Conservation (phyloP, 805 yeast species). For the Myxozyma kluyveri region DNA sequence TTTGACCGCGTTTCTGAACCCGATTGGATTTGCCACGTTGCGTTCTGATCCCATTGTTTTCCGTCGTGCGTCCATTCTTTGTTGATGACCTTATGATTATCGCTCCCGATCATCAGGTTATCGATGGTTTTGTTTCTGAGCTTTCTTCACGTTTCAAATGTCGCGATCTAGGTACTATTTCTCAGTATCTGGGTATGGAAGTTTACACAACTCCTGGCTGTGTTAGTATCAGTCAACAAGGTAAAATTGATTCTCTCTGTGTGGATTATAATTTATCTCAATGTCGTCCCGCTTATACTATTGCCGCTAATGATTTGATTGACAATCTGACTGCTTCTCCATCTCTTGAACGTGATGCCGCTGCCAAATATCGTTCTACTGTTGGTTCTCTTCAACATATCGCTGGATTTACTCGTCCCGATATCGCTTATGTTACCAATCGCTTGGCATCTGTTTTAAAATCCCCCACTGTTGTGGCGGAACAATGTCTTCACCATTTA, state of each 20-base stretch:
- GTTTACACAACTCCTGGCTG: background rate
- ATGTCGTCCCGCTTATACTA: conserved; percentile 1
- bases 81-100: background rate
- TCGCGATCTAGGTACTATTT: conserved; percentile 1
- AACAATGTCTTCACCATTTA: no score
- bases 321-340: conserved; percentile 1
- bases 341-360: background rate
- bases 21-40: background rate
- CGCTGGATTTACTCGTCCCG: conserved; percentile 2
- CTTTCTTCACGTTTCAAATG: background rate
- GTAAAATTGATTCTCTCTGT: background rate
- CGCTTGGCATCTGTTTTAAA: conserved; percentile 1
- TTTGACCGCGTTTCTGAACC: background rate
- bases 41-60: background rate
- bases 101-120: background rate
- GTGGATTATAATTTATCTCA: background rate
- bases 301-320: background rate
- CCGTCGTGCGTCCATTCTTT: conserved; percentile 1
- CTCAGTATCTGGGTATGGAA: conserved; percentile 1
- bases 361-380: conserved; percentile 1
- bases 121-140: background rate
- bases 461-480: no score
- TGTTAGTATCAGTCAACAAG: background rate
- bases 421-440: conserved; percentile 3
- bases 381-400: conserved; percentile 3